Base-by-base conservation (phyloP, 176 grass and related monocot genomes). In the Oryza longistaminata region DNA sequence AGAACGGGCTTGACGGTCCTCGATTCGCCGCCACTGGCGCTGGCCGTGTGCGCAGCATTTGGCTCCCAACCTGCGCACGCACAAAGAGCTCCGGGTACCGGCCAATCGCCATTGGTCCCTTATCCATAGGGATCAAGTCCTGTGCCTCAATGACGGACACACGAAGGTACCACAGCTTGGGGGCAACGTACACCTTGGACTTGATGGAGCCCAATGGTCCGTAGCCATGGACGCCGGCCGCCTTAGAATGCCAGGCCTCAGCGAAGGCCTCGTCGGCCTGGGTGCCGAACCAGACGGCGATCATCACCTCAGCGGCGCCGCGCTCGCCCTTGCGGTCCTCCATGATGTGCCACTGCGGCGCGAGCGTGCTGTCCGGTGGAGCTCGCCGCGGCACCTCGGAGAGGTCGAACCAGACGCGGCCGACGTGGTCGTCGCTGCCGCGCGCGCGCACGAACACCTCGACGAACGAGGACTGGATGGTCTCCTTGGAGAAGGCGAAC, bases 201-300 rank as follows among this genome's bases (percentile, higher is more conserved):
- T 91, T 97, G 74, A 97, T 94, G 61, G 95, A 97, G n/a, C 88
- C 88, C 5, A 97, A 53, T 12, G 88, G 85, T 7, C 90, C 90
- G 6, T 94, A 87, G 37, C 92, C 92, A 29, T 94, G 92, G 58
- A 97, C 88, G 15, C 90, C 95, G 46, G 92, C 92, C 11, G 95
- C 81, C 81, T 89, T 91, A 79, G 95, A 97, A 58, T 97, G 95
- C 92, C 95, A 97, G 2, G 92, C 95, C 87, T 97, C 92, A 1
- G 90, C 90, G 48, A 97, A 97, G 24, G 95, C 89, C 88, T 97
- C 95, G 64, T 97, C 95, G 2, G 95, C 92, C 86, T 97, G 95
- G 3, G 95, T 94, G 37, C 95, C 95, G 5, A 91, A 91, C 95
- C 95, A 97, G 40, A 91, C 82, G 14, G 95, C 88, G 64, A 91